These are phyloP conservation scores for Taphrina flavorubra DNA, from an alignment of 1,139 yeast genomes.

Conservation along the genomic window DNA sequence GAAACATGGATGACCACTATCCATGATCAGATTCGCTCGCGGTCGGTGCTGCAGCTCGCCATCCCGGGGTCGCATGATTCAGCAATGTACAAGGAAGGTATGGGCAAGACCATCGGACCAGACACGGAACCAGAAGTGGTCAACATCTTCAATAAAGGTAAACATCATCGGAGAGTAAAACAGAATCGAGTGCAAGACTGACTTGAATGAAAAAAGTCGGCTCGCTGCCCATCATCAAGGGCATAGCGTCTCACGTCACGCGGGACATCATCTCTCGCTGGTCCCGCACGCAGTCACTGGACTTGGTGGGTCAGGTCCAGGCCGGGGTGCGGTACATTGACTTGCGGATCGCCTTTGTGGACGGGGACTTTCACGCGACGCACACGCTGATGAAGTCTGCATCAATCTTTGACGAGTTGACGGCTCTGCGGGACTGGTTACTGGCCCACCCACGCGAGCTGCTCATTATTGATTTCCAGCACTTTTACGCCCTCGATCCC, in stretches of 20 bases:
- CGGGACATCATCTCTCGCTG: slow-evolving; percentile 16
- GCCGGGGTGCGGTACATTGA: slow-evolving; percentile 15
- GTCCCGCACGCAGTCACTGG: slow-evolving; percentile 21
- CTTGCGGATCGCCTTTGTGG: slow-evolving; percentile 6
- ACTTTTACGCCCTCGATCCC: slow-evolving; percentile 25
- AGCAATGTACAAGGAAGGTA: slow-evolving; percentile 16
- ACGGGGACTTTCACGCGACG: slow-evolving; percentile 14
- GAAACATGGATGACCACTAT: slow-evolving; percentile 14
- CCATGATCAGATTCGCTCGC: slow-evolving; percentile 10
- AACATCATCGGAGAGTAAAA: too few relatives aligned
- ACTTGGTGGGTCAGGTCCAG: slow-evolving; percentile 6
- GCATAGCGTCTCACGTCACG: slow-evolving; percentile 14
- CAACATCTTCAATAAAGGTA: slow-evolving; percentile 8
- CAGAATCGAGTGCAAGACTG: not conserved
- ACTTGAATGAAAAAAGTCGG: not conserved
- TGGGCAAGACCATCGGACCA: slow-evolving; percentile 14
- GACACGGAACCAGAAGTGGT: slow-evolving; percentile 14
- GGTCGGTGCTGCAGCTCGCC: slow-evolving; percentile 11
- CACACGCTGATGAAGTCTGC: slow-evolving; percentile 21
- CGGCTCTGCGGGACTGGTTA: slow-evolving; percentile 12
- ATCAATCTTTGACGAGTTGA: slow-evolving; percentile 11
- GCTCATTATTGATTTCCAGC: slow-evolving; percentile 17
- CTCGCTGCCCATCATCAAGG: slow-evolving; percentile 17
- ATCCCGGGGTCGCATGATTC: slow-evolving; percentile 20
- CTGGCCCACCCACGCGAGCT: slow-evolving; percentile 19